phyloP scores from a whole-genome alignment of 305 asterid species.

The Fraxinus dipetala region DNA sequence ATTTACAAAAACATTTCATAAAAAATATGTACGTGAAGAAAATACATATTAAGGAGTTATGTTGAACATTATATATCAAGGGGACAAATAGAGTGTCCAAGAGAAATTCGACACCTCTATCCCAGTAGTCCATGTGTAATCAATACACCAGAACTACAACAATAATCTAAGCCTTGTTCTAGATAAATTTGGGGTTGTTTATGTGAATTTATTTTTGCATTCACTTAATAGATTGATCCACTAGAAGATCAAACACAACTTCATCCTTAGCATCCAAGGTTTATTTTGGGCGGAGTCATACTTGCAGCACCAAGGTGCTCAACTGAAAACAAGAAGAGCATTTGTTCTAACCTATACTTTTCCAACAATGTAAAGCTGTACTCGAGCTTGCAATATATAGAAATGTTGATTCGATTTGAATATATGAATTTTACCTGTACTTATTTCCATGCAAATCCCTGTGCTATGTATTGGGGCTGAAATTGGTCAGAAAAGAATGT shows the following conservation, averaged over 20 bases:
- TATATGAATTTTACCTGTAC: conserved; percentile 24
- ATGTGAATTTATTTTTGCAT: too few relatives aligned
- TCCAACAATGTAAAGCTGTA: neutral
- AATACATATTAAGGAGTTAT: neutral
- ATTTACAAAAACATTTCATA: neutral
- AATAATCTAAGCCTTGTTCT: neutral
- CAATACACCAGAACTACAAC: neutral
- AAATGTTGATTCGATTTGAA: neutral
- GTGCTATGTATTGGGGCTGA: conserved; percentile 33
- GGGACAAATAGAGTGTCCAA: neutral
- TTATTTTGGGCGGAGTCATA: neutral
- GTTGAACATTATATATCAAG: neutral
- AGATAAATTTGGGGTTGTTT: neutral
- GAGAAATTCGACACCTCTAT: neutral
- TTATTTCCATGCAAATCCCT: conserved; percentile 26
- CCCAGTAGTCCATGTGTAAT: neutral
- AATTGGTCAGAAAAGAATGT: conserved; percentile 36
- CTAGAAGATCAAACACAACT: neutral
- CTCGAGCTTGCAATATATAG: neutral
- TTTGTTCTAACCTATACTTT: neutral
- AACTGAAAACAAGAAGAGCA: neutral
- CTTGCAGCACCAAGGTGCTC: neutral
- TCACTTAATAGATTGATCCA: neutral
- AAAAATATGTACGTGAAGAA: neutral
- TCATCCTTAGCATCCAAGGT: neutral